phyloP scores from a whole-genome alignment of 192 early-diverging fungal species.

The Podila epicladia region DNA sequence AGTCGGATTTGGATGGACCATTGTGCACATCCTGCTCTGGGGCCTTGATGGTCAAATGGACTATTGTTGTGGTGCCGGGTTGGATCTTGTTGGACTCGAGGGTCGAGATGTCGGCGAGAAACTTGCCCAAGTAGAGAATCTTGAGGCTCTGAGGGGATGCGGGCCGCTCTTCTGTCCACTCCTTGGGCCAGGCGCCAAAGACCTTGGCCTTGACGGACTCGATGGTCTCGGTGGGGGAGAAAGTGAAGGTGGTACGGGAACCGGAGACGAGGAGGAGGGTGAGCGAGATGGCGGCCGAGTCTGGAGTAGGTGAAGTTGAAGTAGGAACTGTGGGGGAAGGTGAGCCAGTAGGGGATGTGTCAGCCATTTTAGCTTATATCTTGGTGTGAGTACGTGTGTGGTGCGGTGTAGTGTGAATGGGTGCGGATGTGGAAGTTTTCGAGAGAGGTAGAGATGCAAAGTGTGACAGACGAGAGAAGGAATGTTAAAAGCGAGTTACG shows the following conservation, averaged over 20 bases:
- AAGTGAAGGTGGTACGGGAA: conserved; percentile 52
- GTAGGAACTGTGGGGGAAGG: neutral
- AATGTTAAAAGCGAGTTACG: neutral
- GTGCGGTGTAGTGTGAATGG: too few species aligned
- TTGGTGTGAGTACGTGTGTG: too few species aligned
- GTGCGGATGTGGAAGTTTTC: too few species aligned
- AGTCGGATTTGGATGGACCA: conserved; percentile 48
- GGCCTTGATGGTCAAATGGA: conserved; percentile 57
- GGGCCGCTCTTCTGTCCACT: conserved; percentile 57
- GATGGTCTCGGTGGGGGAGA: conserved; percentile 49
- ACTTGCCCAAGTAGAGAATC: conserved; percentile 57
- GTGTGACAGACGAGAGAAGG: neutral
- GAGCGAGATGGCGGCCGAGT: conserved; percentile 27
- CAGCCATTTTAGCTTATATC: neutral
- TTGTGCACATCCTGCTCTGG: conserved; percentile 25
- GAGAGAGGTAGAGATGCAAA: too few species aligned
- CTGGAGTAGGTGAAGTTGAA: neutral
- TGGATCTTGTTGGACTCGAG: conserved; percentile 58
- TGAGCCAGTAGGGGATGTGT: neutral
- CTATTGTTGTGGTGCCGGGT: conserved; percentile 52
- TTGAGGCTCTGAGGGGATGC: conserved; percentile 51
- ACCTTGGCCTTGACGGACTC: conserved; percentile 49
- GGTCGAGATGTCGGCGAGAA: conserved; percentile 53
- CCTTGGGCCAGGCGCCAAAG: conserved; percentile 57
- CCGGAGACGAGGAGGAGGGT: conserved; percentile 58